phyloP scores from a whole-genome alignment of 371 early-diverging fungal genomes.

The Mortierella polycephala region DNA sequence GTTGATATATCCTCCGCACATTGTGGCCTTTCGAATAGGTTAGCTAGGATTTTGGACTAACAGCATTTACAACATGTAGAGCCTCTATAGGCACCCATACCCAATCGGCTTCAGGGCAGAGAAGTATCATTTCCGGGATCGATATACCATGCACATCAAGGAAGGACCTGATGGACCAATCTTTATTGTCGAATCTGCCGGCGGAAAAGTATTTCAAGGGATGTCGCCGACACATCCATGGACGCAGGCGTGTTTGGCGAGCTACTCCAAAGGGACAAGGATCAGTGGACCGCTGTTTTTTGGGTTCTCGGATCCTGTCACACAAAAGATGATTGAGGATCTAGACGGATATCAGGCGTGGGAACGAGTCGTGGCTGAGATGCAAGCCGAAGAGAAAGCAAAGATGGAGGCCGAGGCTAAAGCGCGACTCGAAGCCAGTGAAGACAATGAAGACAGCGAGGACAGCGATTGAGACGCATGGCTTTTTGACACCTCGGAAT shows the following conservation, averaged over 20 bases:
- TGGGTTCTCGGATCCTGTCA: constrained; percentile 55
- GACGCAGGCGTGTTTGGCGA: constrained; percentile 53
- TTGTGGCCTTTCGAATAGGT: no score
- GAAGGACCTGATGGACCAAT: constrained; percentile 49
- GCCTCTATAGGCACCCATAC: constrained; percentile 53
- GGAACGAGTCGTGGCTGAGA: constrained; percentile 25
- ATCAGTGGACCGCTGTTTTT: constrained; percentile 55
- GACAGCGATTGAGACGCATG: no score
- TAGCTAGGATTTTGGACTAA: no score
- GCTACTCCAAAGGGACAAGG: constrained; percentile 52
- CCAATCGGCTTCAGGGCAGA: constrained; percentile 52
- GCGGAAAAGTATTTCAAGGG: constrained; percentile 39
- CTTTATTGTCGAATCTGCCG: constrained; percentile 39
- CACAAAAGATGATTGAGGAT: constrained; percentile 53
- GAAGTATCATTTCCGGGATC: constrained; percentile 46
- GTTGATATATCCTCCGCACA: neutral
- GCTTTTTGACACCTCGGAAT: no score
- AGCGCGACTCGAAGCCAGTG: neutral
- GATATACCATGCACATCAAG: constrained; percentile 47
- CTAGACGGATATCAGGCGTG: constrained; percentile 42
- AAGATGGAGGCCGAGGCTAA: neutral
- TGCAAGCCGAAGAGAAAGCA: constrained; percentile 1
- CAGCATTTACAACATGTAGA: constrained; percentile 4
- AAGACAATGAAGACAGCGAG: neutral
- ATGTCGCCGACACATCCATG: constrained; percentile 51